phyloP scores from a whole-genome alignment of 2,329 filamentous ascomycete genomes.

The Juglanconis oblonga region DNA sequence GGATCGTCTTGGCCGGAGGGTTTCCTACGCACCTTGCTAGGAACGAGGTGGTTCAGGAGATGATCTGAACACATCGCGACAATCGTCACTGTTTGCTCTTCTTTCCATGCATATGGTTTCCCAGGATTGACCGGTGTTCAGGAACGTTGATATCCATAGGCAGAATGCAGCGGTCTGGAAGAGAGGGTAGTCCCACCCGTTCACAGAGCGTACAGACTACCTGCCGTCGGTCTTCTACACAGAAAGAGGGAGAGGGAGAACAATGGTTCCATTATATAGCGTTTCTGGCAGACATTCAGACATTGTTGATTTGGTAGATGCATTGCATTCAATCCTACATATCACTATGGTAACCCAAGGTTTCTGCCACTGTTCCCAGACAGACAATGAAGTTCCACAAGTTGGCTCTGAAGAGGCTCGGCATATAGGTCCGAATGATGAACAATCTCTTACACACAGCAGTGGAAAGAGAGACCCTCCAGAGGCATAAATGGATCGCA shows the following conservation, averaged over 20 bases:
- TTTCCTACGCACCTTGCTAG: slow-evolving; percentile 36
- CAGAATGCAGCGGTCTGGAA: background rate
- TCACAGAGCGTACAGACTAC: too few species aligned
- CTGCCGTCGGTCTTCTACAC: too few species aligned
- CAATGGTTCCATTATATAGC: background rate
- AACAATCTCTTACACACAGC: too few species aligned
- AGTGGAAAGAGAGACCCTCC: too few species aligned
- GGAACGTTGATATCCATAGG: slow-evolving; percentile 15
- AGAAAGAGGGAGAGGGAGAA: background rate
- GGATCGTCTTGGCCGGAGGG: slow-evolving; percentile 45
- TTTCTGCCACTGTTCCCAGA: too few species aligned
- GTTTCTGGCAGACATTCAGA: background rate
- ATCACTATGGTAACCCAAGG: too few species aligned
- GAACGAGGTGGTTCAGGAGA: slow-evolving; percentile 36
- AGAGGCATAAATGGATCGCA: too few species aligned
- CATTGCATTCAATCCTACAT: background rate
- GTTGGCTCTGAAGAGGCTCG: too few species aligned
- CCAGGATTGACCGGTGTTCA: background rate
- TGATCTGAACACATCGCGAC: slow-evolving; percentile 26
- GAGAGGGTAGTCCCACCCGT: too few species aligned
- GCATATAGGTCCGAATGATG: too few species aligned
- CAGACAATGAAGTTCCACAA: too few species aligned
- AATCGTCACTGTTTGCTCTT: background rate
- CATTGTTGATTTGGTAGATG: background rate
- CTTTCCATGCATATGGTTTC: background rate